These are phyloP conservation scores for Cladosporium cucumerinum DNA, from an alignment of 2,329 filamentous ascomycete species.

Conservation along the genomic window DNA sequence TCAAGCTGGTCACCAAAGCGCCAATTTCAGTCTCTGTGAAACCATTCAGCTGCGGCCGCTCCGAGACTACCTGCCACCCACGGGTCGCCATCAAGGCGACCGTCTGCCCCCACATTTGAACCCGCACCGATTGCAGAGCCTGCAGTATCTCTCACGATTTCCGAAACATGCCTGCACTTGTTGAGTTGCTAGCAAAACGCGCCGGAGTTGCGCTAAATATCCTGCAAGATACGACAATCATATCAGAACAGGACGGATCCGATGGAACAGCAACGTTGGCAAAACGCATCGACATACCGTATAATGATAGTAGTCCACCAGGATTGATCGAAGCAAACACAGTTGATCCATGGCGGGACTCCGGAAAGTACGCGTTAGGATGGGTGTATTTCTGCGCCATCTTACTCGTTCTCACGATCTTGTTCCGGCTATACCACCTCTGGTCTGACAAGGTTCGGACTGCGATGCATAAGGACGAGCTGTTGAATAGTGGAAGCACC, in stretches of 20 bases:
- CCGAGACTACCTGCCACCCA: constrained; percentile 4
- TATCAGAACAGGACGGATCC: constrained; percentile 16
- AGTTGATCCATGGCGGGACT: constrained; percentile 72
- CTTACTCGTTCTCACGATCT: constrained; percentile 63
- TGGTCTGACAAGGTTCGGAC: constrained; percentile 93
- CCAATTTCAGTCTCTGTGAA: constrained; percentile 4
- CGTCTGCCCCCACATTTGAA: background rate
- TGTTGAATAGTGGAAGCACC: constrained; percentile 61
- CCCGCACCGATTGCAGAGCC: background rate
- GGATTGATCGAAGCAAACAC: constrained; percentile 55
- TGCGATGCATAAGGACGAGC: constrained; percentile 80
- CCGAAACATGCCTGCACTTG: constrained; percentile 30
- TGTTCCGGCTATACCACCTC: constrained; percentile 77
- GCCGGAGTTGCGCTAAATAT: constrained; percentile 27
- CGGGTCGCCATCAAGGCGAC: constrained; percentile 14
- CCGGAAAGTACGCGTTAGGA: constrained; percentile 80
- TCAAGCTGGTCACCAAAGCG: constrained; percentile 4
- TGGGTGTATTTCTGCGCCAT: constrained; percentile 86
- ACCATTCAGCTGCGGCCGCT: constrained; percentile 1
- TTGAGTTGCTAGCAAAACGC: constrained; percentile 28
- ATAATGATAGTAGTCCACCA: constrained; percentile 54
- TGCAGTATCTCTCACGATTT: background rate
- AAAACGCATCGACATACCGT: constrained; percentile 54
- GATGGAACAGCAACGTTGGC: constrained; percentile 21
- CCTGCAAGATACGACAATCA: constrained; percentile 15